Base-by-base conservation (phyloP, 1,284 basidiomycete species). In the Moniliella sp. region DNA sequence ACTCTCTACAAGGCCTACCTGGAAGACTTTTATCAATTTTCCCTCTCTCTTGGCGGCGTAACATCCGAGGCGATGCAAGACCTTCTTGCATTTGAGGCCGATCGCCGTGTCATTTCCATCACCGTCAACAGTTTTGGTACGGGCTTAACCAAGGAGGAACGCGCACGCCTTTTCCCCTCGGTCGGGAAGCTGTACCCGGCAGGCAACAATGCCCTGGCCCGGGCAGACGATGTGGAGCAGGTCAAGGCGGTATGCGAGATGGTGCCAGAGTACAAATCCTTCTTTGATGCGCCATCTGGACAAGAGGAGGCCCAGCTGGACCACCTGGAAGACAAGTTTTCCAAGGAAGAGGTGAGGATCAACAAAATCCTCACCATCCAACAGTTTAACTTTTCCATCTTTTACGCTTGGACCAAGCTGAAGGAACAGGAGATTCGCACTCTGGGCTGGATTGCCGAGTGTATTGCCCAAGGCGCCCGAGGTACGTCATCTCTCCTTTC, bases 1-100 rank as follows among this genome's bases (percentile, higher is more conserved):
- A 86, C 88, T n/a, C 78, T 99, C 29, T 97, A 97, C 72, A 94
- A 93, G 64, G 78, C 86, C 10, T 99, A 99, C 65, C 75, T 99
- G 36, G 88, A 94, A 62, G 91, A 99, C 64, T 99, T 97, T 62
- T 73, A 86, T 66, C 61, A 68, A 40, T 97, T 80, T 64, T 78
- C 75, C 58, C 64, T 70, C 33, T 71, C 74, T 3, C 66, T 97
- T 13, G 78, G 81, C 17, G 70, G 70, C 5, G 78, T 84, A 1
- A 94, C 86, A 2, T 69, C 72, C 12, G 81, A 86, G 32, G 73
- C 82, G 44, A 93, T 93, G 86, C 70, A 75, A 37, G 69, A 68
- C 26, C 79, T 93, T 45, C 74, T 99, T 33, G 69, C 77, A 4
- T 99, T 97, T 56, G 91, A 99, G 67, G 91, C 91, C 16, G 88